Evolutionary conservation across 2,329 filamentous ascomycete genomes (phyloP).

Genomic region (Elsinoe necatrix): DNA sequence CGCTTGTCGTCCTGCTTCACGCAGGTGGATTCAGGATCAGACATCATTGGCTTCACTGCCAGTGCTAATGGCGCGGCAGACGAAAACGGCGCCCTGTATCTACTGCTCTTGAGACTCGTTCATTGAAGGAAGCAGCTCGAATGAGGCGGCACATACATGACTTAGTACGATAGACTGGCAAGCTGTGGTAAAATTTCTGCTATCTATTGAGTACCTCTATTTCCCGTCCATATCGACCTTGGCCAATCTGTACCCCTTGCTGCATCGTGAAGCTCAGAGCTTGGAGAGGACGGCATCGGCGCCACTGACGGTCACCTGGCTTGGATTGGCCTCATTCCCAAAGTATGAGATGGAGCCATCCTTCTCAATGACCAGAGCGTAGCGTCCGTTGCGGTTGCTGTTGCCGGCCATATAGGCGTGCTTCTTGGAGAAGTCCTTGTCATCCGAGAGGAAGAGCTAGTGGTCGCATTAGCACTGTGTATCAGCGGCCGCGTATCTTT

Average conservation of each 20-base stretch:
- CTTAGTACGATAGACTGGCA: neutral
- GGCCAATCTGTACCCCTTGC: neutral
- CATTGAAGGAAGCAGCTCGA: slow-evolving; percentile 43
- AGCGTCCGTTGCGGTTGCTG: slow-evolving; percentile 67
- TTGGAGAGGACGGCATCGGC: slow-evolving; percentile 42
- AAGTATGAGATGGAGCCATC: slow-evolving; percentile 77
- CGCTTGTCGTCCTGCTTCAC: slow-evolving; percentile 28
- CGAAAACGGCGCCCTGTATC: slow-evolving; percentile 40
- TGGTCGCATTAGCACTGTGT: neutral
- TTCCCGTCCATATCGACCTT: neutral
- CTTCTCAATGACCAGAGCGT: slow-evolving; percentile 68
- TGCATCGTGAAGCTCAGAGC: slow-evolving; percentile 29
- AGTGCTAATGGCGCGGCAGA: slow-evolving; percentile 36
- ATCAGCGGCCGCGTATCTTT: neutral
- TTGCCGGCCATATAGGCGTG: slow-evolving; percentile 63
- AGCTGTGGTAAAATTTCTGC: neutral
- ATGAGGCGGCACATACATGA: slow-evolving; percentile 38
- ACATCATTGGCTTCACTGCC: slow-evolving; percentile 37
- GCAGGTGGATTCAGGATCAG: slow-evolving; percentile 18
- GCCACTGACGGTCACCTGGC: slow-evolving; percentile 41
- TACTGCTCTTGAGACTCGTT: slow-evolving; percentile 41
- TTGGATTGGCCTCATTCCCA: slow-evolving; percentile 56
- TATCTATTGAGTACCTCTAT: neutral
- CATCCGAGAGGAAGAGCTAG: slow-evolving; percentile 69
- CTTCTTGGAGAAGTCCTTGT: slow-evolving; percentile 55